Conservation (phyloP, 192 early-diverging fungal species). For the Coemansia sp. region DNA sequence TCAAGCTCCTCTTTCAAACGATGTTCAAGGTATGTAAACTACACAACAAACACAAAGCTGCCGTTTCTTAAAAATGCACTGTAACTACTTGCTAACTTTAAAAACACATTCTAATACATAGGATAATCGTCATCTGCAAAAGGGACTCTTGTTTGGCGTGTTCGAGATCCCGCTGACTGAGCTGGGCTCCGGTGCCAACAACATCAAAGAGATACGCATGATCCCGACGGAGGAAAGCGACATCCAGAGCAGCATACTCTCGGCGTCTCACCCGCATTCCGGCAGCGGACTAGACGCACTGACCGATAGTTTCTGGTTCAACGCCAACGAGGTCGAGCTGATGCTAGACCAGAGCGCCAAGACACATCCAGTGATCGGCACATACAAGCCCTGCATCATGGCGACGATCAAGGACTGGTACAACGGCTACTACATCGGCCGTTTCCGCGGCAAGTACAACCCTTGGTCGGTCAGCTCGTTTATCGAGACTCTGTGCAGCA, state of each 20-base stretch:
- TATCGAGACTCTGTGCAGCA: conserved; percentile 26
- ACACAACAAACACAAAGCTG: too few relatives aligned
- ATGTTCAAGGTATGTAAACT: conserved; percentile 44
- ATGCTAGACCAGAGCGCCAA: conserved; percentile 36
- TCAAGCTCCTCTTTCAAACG: conserved; percentile 25
- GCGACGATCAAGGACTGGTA: conserved; percentile 18
- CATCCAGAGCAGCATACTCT: conserved; percentile 24
- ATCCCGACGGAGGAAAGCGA: conserved; percentile 32
- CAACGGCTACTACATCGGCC: conserved; percentile 21
- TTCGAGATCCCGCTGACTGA: conserved; percentile 45
- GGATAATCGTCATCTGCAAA: too few relatives aligned
- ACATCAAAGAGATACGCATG: conserved; percentile 43
- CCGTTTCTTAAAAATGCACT: too few relatives aligned
- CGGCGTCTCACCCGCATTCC: conserved; percentile 22
- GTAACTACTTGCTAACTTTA: too few relatives aligned
- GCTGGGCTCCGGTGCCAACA: conserved; percentile 44
- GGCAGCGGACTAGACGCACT: conserved; percentile 31
- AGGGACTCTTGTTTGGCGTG: conserved; percentile 36
- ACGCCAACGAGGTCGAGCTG: conserved; percentile 27
- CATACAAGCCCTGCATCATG: conserved; percentile 8
- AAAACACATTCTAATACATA: too few relatives aligned
- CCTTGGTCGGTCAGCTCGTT: conserved; percentile 48
- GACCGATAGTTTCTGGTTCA: conserved; percentile 41
- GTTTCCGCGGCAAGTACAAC: conserved; percentile 45
- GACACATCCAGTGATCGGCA: conserved; percentile 1